A percentile compares a stretch with the other conserved stretches of the same genome.
phyloP scores from a whole-genome alignment of 2,329 filamentous ascomycete species.

The Diaporthe longicolla region DNA sequence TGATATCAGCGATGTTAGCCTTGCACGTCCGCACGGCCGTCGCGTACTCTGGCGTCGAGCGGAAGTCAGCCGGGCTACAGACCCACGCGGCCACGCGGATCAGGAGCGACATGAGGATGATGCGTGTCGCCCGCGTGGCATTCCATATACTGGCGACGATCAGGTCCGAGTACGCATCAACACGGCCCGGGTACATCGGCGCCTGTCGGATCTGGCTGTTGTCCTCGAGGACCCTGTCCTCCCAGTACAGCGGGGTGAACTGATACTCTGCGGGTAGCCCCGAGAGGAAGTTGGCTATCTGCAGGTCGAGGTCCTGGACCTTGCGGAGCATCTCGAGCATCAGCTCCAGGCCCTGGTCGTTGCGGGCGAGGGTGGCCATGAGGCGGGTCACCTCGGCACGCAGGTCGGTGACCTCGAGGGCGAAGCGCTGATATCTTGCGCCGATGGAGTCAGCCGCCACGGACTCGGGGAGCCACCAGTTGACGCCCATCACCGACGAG shows the following conservation, averaged over 20 bases:
- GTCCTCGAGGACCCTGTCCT: conserved; percentile 64
- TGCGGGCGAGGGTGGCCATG: conserved; percentile 61
- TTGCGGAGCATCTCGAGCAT: conserved; percentile 67
- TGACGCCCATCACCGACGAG: conserved; percentile 65
- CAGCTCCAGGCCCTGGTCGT: conserved; percentile 63
- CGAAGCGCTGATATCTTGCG: conserved; percentile 62
- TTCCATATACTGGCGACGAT: conserved; percentile 71
- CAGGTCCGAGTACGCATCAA: conserved; percentile 71
- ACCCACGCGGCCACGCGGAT: conserved; percentile 74
- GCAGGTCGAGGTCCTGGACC: conserved; percentile 67
- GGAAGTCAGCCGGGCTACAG: conserved; percentile 72
- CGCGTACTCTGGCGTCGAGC: conserved; percentile 73
- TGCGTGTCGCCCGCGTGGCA: conserved; percentile 64
- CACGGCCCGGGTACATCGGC: conserved; percentile 68
- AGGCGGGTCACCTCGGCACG: conserved; percentile 66
- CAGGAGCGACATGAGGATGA: conserved; percentile 68
- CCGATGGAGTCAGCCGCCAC: conserved; percentile 63
- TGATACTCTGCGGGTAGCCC: conserved; percentile 64
- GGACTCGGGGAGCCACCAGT: conserved; percentile 72
- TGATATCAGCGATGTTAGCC: conserved; percentile 69
- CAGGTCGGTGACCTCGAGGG: conserved; percentile 67
- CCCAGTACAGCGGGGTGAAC: conserved; percentile 69
- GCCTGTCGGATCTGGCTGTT: conserved; percentile 64
- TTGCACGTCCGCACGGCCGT: conserved; percentile 64
- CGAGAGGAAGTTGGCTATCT: conserved; percentile 66